Base-by-base conservation (phyloP, 306 rosid genomes). In the Vigna radiata region DNA sequence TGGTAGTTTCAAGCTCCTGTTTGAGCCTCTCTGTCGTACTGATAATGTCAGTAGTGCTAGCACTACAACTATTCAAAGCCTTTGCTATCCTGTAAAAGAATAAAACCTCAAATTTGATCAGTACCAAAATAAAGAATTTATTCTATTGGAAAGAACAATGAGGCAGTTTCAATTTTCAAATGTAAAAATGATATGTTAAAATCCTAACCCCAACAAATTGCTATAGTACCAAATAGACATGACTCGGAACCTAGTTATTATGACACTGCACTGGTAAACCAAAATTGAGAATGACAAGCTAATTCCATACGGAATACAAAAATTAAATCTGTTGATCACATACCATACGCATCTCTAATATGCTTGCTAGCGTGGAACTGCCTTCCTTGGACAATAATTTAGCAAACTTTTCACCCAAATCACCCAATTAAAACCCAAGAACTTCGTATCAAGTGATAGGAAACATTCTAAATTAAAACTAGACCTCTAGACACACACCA, bases 21-120 rank as follows among this genome's bases (percentile, higher is more conserved):
- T 89, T 91, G 82, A 95, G 97, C 85, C 97, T 84, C 84, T 92
- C 97, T 19, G 97, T 95, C 81, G 98, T 89, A 78, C 89, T 79
- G 72, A 91, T 88, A 72, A 92, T 92, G 87, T 95, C 98, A 66
- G 97, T 87, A 16, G 97, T 92, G 85, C 93, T 90, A 49, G 92
- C 86, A 69, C 89, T 88, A 61, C 96, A 95, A 79, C 89, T 86
- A 84, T 68, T 82, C 80, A 92, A 86, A 17, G 99, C 96, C 77
- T 83, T 82, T 43, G 92, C 89, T 82, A 92, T 95, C 81, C 94
- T 89, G 82, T 56, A 49, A 78, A 21, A 73, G 8, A 16, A 39
- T 55, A 27, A 73, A 72, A 63, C 66, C 67, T 49, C 61, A 53
- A 47, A 19, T 15, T 78, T 44, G 9, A 43, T 49, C 65, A n/a